These are phyloP conservation scores for Neonectria coccinea DNA, from an alignment of 2,329 filamentous ascomycete species.

Conservation along the genomic window DNA sequence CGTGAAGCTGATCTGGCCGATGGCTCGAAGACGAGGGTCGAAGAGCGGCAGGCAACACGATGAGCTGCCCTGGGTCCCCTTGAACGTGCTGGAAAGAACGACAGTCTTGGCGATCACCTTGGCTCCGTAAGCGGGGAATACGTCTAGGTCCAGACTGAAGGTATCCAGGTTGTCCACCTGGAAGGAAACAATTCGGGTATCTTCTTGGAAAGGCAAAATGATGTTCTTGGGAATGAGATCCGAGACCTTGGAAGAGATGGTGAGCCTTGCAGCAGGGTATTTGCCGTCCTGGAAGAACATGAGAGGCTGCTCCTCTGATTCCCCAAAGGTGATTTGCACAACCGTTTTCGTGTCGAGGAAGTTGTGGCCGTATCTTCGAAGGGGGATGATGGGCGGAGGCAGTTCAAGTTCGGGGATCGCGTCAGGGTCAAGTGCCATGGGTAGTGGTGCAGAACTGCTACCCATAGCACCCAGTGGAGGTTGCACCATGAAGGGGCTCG, in stretches of 20 bases:
- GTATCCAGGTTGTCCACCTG: constrained; percentile 94
- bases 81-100: constrained; percentile 88
- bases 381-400: constrained; percentile 94
- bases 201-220: constrained; percentile 94
- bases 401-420: constrained; percentile 92
- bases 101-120: constrained; percentile 98
- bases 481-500: constrained; percentile 60
- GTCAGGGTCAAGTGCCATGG: constrained; percentile 81
- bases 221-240: constrained; percentile 97
- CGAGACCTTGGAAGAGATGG: constrained; percentile 95
- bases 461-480: constrained; percentile 57
- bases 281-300: constrained; percentile 98
- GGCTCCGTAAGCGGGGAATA: constrained; percentile 96
- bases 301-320: constrained; percentile 79
- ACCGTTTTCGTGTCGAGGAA: constrained; percentile 98
- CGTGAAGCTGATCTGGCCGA: constrained; percentile 93
- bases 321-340: constrained; percentile 90
- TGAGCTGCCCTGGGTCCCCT: constrained; percentile 77
- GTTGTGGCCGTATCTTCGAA: constrained; percentile 96
- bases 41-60: constrained; percentile 90
- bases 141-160: constrained; percentile 96
- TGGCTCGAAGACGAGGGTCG: constrained; percentile 89
- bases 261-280: constrained; percentile 93
- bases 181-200: constrained; percentile 92
- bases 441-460: constrained; percentile 64